Percentiles rank a stretch among this genome's conserved stretches.
Evolutionary conservation across 1,284 basidiomycete species (phyloP).

Genomic region (Ganoderma meredithae): DNA sequence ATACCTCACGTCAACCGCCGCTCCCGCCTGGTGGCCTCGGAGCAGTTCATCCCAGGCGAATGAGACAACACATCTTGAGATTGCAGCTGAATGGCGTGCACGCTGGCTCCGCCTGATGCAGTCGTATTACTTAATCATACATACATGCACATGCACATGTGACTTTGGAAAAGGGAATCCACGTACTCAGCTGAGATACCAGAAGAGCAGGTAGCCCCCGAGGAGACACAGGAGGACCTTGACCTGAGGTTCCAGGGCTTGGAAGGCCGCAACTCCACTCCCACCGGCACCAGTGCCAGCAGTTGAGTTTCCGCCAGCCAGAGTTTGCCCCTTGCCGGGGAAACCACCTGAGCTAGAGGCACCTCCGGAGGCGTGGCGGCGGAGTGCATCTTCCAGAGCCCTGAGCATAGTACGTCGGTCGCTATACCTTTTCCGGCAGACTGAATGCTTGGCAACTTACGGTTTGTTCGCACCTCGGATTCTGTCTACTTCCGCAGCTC

Average conservation of each 20-base stretch:
- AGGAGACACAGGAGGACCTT: constrained; percentile 68
- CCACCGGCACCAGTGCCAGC: constrained; percentile 41
- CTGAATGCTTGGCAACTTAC: constrained; percentile 48
- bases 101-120: not conserved
- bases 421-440: not conserved
- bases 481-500: constrained; percentile 69
- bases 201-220: constrained; percentile 71
- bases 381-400: constrained; percentile 62
- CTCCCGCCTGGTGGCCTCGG: not conserved
- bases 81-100: not conserved
- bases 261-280: constrained; percentile 46
- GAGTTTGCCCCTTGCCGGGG: constrained; percentile 74
- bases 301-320: constrained; percentile 54
- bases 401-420: constrained; percentile 44
- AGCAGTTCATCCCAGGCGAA: not conserved
- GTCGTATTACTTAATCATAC: not conserved
- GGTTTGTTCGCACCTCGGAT: constrained; percentile 71
- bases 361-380: constrained; percentile 52
- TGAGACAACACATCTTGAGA: not conserved
- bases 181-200: constrained; percentile 49
- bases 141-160: not conserved
- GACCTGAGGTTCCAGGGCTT: constrained; percentile 68
- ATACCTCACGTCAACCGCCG: not conserved
- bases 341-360: constrained; percentile 53
- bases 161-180: not conserved